Evolutionary conservation across 306 rosid species (phyloP), one percentile per base, ranked within the genome.

Genomic region (Trichosanthes truncata): DNA sequence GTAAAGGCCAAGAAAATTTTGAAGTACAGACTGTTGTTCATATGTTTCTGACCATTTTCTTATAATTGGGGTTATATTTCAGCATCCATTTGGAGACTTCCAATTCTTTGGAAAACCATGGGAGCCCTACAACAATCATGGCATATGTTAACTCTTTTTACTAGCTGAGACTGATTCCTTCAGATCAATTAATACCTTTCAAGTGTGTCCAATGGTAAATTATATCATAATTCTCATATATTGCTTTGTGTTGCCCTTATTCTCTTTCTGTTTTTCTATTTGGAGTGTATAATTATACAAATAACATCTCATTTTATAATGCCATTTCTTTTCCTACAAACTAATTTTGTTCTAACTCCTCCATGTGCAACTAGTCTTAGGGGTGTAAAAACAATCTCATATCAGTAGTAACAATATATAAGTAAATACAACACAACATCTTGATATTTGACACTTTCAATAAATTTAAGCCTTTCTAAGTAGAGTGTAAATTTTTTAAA

Each of bases 51-150:
- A 45, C 72, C 55, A 43, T 8, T 55, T 55, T 38, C 29, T 38
- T 76, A 76, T 33, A 33, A 48, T 36, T 40, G 21, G 5, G 38
- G 26, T 20, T 80, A 78, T 81, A 89, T 92, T 91, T 71, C 77
- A 73, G 98, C 87, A 91, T 49, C 91, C 86, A 79, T 93, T 84
- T 84, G 89, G 80, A 76, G 93, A 90, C 78, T 74, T 86, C 61
- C 96, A 88, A 79, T 65, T 86, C 80, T 40, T 81, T 73, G 89
- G 88, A 53, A 87, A 89, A 80, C 59, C 66, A 81, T 91, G 96
- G 98, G 92, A 90, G 79, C 84, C 66, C 80, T 83, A 77, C 93
- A 84, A 72, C 93, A 85, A 80, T 83, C 81, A 78, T 41, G 11
- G 40, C 29, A 55, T 60, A 38, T 60, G 68, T 38, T 57, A 33